These are phyloP conservation scores for Phytopythium ostracodes DNA, from an alignment of 352 stramenopile species.

Conservation along the genomic window DNA sequence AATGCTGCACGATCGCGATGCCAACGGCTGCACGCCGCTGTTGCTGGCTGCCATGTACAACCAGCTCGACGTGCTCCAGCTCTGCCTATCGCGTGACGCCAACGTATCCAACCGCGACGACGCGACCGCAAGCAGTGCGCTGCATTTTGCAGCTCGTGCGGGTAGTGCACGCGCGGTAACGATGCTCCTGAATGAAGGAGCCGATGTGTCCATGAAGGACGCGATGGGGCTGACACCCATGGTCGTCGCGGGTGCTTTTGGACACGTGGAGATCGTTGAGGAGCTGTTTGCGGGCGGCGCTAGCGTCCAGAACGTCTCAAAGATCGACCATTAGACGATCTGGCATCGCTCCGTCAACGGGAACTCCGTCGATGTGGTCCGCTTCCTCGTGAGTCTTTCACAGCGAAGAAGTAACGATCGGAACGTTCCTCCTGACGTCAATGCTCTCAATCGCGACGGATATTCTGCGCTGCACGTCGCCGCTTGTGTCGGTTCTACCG, in stretches of 20 bases:
- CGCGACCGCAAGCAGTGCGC: conserved; percentile 2
- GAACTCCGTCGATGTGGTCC: not conserved
- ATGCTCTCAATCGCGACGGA: not conserved
- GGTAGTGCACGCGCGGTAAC: not conserved
- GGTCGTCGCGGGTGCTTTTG: not conserved
- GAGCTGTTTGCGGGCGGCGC: conserved; percentile 43
- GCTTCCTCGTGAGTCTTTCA: not conserved
- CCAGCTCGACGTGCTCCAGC: conserved; percentile 3
- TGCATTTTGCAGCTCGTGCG: conserved; percentile 1
- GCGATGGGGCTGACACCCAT: not conserved
- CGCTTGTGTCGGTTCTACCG: not conserved
- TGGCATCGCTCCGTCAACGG: not conserved
- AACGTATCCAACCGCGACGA: conserved; percentile 5
- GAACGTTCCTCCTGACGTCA: not conserved
- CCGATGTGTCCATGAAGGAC: conserved; percentile 2
- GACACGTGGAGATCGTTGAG: conserved; percentile 28
- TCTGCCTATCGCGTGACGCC: conserved; percentile 5
- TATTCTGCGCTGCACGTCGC: conserved; percentile 5
- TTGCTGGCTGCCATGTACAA: conserved; percentile 1
- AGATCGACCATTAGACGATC: conserved; percentile 7
- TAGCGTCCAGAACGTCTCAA: conserved; percentile 4
- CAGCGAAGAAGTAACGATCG: not conserved
- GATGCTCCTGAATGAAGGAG: conserved; percentile 7
- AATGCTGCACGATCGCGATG: conserved; percentile 1
- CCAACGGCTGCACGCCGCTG: conserved; percentile 1